Evolutionary conservation across 2,329 filamentous ascomycete species (phyloP).

Genomic region (Fusarium camptoceras): DNA sequence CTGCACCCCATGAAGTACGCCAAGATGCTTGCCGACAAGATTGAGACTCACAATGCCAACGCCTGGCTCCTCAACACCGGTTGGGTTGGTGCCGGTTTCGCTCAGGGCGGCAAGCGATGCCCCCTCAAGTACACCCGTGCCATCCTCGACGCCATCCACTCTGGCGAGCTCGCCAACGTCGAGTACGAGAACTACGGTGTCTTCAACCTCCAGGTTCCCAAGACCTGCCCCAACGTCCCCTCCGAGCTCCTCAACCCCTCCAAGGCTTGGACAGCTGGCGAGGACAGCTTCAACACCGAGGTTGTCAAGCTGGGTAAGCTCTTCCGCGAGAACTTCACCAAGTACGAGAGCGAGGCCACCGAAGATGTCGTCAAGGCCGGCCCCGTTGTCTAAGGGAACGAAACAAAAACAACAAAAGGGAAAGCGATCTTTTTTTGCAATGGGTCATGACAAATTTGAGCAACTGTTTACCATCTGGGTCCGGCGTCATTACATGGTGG

Average conservation of each 20-base stretch:
- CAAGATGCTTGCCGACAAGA: conserved; percentile 98
- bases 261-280: conserved; percentile 88
- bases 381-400: conserved; percentile 55
- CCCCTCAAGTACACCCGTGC: conserved; percentile 98
- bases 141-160: conserved; percentile 98
- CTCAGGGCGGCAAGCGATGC: conserved; percentile 95
- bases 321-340: conserved; percentile 98
- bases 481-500: conserved; percentile 47
- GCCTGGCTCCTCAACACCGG: conserved; percentile 99
- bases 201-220: conserved; percentile 98
- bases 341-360: conserved; percentile 88
- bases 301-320: conserved; percentile 90
- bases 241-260: conserved; percentile 93
- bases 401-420: conserved; percentile 24
- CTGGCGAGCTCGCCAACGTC: conserved; percentile 89
- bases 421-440: conserved; percentile 40
- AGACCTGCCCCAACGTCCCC: conserved; percentile 87
- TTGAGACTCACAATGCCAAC: conserved; percentile 92
- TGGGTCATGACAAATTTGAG: conserved; percentile 40
- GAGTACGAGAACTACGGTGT: conserved; percentile 96
- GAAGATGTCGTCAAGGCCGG: conserved; percentile 79
- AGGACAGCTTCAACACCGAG: conserved; percentile 84
- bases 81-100: conserved; percentile 92
- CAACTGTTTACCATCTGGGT: conserved; percentile 45
- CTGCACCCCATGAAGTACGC: conserved; percentile 99